Evolutionary conservation across 208 protist species (phyloP), one percentile per base, ranked within the genome.

Genomic region (Angomonas ambiguus): DNA sequence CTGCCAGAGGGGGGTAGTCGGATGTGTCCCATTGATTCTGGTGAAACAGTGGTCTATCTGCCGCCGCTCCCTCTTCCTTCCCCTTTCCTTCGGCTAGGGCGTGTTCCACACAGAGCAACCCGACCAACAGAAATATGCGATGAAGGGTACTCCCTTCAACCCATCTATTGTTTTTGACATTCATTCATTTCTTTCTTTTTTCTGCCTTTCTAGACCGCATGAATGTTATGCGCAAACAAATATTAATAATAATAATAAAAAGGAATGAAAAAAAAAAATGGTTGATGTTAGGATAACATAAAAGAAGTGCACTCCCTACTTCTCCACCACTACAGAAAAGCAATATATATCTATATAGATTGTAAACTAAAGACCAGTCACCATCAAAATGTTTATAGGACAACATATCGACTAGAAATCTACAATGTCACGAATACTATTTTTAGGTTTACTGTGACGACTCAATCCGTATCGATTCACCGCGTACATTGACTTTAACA

Each of bases 401-500:
- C n/a, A n/a, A n/a, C n/a, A n/a, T n/a, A n/a, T n/a, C 11, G 11
- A 48, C 18, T 48, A 48, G 2, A 62, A 49, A 34, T 48, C 18
- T 5, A 62, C 30, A 62, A 34, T 53, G 24, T 53, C 45, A 5
- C 45, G 11, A 11, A 10, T 31, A 10, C 8, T 33, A 6, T 11
- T 30, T 6, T 31, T 31, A 13, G 57, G 57, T 10, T 22, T 22
- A 18, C 10, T 11, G 10, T 45, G 13, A 35, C 57, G 57, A 35
- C 57, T 62, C 11, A 10, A 10, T 16, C 27, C 74, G 71, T 84
- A 89, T 22, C 34, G 25, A 51, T 89, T 85, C 35, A 89, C 67
- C 28, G 51, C 48, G 34, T 76, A 80, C 77, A 83, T 83, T 20
- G 71, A 74, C 35, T 76, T 75, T 28, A 86, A 42, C 51, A 80